Evolutionary conservation across 140 eudicot species (phyloP).

Genomic region (Senecio squalidus): DNA sequence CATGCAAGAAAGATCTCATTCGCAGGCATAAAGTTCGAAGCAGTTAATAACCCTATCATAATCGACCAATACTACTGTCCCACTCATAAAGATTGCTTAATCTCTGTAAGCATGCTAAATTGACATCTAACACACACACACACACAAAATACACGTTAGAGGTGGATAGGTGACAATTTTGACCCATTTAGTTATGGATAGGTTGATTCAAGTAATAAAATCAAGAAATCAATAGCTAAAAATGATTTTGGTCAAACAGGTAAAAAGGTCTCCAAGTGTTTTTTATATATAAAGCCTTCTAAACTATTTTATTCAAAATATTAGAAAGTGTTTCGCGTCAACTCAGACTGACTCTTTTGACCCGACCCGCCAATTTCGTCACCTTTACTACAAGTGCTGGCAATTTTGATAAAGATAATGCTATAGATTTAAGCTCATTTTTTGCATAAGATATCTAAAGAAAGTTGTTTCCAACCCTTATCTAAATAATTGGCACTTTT

Average conservation of each 20-base stretch:
- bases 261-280: not conserved
- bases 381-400: not conserved
- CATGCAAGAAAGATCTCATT: slow-evolving; percentile 59
- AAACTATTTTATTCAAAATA: not conserved
- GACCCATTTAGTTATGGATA: not conserved
- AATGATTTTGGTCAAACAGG: not conserved
- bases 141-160: not conserved
- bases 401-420: not conserved
- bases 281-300: not conserved
- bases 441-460: not conserved
- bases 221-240: not conserved
- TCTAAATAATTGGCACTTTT: slow-evolving; percentile 1
- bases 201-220: not conserved
- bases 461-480: slow-evolving; percentile 10
- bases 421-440: not conserved
- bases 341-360: not conserved
- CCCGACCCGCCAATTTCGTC: not conserved
- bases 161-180: not conserved
- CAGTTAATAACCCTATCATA: slow-evolving; percentile 52
- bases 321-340: not conserved
- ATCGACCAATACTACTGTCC: slow-evolving; percentile 76
- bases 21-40: slow-evolving; percentile 43
- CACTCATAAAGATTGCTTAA: slow-evolving; percentile 26
- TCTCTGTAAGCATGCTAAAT: slow-evolving; percentile 30
- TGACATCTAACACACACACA: not conserved